Base-by-base conservation (phyloP, 768 basidiomycete species). In the Calvatia gigantea region DNA sequence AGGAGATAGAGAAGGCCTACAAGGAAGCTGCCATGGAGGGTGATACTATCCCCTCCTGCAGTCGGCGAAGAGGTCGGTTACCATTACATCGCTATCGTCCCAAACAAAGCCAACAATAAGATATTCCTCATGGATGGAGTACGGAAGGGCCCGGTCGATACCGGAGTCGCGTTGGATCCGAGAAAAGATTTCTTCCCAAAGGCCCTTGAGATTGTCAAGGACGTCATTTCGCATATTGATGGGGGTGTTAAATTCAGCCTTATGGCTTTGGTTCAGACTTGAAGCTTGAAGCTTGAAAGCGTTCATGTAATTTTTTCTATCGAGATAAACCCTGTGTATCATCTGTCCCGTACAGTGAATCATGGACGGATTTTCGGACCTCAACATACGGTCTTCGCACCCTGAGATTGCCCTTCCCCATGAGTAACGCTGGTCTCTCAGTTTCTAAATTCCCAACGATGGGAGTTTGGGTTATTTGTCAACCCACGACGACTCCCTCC, bases 111-210 rank as follows among this genome's bases (percentile, higher is more conserved):
- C 54, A 61, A 65, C 54, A 65, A 61, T 3, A 65, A 60, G 12
- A 42, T 74, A 9, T 74, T 68, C 51, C 70, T 72, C 61, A 55
- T 74, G 64, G 68, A 73, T 50, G 72, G 72, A 15, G 56, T 51
- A 48, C 63, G 59, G 51, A 70, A 70, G 47, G 72, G 71, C 6
- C 71, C 70, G 0, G 45, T 70, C 11, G 65, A 74, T 43, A 63
- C 62, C 19, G 66, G 66, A 4, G 46, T 57, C 1, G 43, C 48
- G 23, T 21, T 63, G 31, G 54, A 57, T 8, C 60, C 51, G 12
- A 68, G 66, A 14, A 61, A 67, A 14, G 69, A 70, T 46, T 43
- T 71, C 29, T 56, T 65, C 15, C 51, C 55, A 31, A 62, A 61
- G 14, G 63, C 60, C 3, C 57, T 64, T 32, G 50, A 56, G 31